phyloP scores from a whole-genome alignment of 768 basidiomycete species.

The Pleurotus djamor region DNA sequence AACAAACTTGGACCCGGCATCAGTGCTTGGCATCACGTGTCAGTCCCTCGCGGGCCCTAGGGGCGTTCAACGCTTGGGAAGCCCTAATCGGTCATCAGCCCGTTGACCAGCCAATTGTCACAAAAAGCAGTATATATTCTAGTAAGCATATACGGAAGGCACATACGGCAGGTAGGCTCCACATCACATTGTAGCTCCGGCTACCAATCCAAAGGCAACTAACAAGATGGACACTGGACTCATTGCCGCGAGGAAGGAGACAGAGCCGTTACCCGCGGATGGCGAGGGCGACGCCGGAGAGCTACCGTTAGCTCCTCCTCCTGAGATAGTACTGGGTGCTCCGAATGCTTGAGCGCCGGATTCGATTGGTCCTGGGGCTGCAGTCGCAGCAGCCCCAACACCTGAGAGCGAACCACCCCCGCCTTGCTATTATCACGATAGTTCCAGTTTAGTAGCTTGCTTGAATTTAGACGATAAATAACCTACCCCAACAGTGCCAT shows the following conservation, averaged over 20 bases:
- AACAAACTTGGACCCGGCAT: too few species aligned
- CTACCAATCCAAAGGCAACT: not conserved
- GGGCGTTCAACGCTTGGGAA: too few species aligned
- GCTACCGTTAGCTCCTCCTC: not conserved
- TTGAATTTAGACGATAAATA: not conserved
- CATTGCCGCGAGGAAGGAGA: not conserved
- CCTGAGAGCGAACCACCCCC: conserved; percentile 36
- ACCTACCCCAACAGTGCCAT: conserved; percentile 30
- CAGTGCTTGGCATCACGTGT: too few species aligned
- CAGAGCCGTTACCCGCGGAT: not conserved
- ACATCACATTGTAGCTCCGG: not conserved
- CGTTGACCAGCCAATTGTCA: too few species aligned
- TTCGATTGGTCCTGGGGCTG: conserved; percentile 33
- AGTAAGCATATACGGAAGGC: too few species aligned
- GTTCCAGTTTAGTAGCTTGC: not conserved
- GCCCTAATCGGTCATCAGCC: too few species aligned
- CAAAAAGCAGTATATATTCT: too few species aligned
- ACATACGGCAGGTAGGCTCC: too few species aligned
- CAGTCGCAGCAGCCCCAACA: conserved; percentile 47
- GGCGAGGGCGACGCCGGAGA: too few species aligned
- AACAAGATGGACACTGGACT: not conserved
- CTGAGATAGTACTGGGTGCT: not conserved
- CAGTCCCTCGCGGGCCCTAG: too few species aligned
- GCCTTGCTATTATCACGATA: conserved; percentile 30
- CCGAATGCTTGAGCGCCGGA: conserved; percentile 18